Evolutionary conservation across 2,329 filamentous ascomycete species (phyloP).

Genomic region (Dactylellina haptotyla): DNA sequence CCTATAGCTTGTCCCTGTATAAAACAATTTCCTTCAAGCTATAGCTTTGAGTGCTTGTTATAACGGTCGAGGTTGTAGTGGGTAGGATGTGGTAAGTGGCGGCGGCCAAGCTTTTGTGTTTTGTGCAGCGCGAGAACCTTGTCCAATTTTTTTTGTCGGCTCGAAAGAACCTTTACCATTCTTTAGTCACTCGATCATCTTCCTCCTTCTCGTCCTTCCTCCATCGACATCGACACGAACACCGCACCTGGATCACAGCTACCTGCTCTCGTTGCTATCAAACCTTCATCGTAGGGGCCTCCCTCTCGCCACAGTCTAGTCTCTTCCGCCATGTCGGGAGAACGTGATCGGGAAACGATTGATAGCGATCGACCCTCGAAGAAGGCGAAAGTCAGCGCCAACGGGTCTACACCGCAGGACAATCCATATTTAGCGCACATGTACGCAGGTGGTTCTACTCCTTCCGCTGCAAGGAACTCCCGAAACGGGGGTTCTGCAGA

Average conservation of each 20-base stretch:
- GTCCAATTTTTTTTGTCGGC: slow-evolving; percentile 40
- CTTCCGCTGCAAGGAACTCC: slow-evolving; percentile 62
- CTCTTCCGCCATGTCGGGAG: slow-evolving; percentile 40
- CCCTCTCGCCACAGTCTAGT: not conserved
- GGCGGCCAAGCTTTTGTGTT: slow-evolving; percentile 36
- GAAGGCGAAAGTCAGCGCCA: slow-evolving; percentile 63
- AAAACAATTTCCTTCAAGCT: no score
- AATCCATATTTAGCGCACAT: slow-evolving; percentile 95
- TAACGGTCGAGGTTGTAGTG: slow-evolving; percentile 1
- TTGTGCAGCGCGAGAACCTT: slow-evolving; percentile 26
- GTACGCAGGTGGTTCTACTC: slow-evolving; percentile 67
- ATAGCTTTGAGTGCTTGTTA: no score
- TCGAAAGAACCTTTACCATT: no score
- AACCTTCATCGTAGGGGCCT: not conserved
- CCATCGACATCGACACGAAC: slow-evolving; percentile 1
- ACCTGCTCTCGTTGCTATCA: not conserved
- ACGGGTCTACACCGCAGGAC: slow-evolving; percentile 64
- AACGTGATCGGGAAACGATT: slow-evolving; percentile 29
- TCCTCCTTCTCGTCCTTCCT: not conserved
- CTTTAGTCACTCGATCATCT: slow-evolving; percentile 5
- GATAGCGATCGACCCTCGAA: slow-evolving; percentile 47
- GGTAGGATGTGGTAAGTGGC: slow-evolving; percentile 13
- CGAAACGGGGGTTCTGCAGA: slow-evolving; percentile 60
- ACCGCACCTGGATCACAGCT: not conserved
- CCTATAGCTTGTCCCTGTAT: not conserved